Percentiles rank a stretch among this genome's conserved stretches.
These are phyloP conservation scores for Ramaria rubella DNA, from an alignment of 768 basidiomycete species.

Conservation along the genomic window DNA sequence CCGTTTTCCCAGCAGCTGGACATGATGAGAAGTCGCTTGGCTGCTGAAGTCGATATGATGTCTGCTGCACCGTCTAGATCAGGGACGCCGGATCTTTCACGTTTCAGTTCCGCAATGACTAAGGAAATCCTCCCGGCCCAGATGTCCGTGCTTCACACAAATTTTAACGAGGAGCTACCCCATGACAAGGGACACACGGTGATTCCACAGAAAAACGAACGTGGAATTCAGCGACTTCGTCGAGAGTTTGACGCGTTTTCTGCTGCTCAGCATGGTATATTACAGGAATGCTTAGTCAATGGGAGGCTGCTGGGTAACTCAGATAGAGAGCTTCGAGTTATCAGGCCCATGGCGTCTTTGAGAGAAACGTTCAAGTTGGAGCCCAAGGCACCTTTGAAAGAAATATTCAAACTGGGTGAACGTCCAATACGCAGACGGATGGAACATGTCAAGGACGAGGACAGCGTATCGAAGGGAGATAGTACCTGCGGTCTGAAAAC, in stretches of 20 bases:
- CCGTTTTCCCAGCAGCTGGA: not conserved
- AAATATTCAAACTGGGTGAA: not conserved
- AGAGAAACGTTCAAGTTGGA: conserved; percentile 12
- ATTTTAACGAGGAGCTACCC: not conserved
- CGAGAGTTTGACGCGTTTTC: conserved; percentile 16
- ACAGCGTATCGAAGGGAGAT: too few species aligned
- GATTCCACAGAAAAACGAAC: not conserved
- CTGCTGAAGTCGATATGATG: not conserved
- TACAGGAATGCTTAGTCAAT: conserved; percentile 14
- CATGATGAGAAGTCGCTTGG: not conserved
- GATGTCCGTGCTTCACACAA: not conserved
- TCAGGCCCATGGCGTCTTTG: conserved; percentile 16
- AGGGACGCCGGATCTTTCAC: not conserved
- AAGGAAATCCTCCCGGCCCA: not conserved
- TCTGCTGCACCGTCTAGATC: not conserved
- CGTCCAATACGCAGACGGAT: not conserved
- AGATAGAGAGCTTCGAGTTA: conserved; percentile 11
- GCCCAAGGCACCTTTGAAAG: not conserved
- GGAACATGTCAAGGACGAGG: too few species aligned
- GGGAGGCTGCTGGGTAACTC: conserved; percentile 14
- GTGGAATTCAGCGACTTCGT: conserved; percentile 1
- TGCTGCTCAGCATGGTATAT: conserved; percentile 16
- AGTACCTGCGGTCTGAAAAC: too few species aligned
- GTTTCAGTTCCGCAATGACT: not conserved
- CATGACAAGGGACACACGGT: not conserved